Evolutionary conservation across 768 basidiomycete species (phyloP), one percentile per base, ranked within the genome.

Genomic region (Punctularia strigosozonata): DNA sequence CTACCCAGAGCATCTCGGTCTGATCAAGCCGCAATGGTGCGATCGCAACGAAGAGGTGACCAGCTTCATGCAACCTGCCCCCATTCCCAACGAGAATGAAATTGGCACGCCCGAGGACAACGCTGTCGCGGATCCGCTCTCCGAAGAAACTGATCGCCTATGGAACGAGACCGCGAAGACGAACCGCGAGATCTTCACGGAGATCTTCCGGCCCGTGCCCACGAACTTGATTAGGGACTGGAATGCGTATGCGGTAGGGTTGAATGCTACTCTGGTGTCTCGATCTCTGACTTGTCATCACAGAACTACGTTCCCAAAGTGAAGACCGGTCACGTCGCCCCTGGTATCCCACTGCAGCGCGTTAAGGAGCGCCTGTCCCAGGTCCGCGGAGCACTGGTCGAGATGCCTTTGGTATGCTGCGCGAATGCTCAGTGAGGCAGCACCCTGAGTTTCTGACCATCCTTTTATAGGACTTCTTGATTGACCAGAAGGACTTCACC

Each of bases 111-210:
- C 61, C 13, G 75, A 79, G 39, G 88, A 92, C 52, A 49, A 54
- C 3, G 55, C 69, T 2, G 87, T 97, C 12, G 75, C 77, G 5
- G 91, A 97, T 61, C 81, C 90, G 6, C 60, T 97, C 19, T 58
- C 73, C 3, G 72, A 78, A n/a, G 56, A 61, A 31, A 77, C 77
- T 15, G 48, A 72, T 5, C 43, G 62, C 6, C 59, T 90, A 5
- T 80, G 80, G 77, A 69, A 65, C 28, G 64, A 62, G 25, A 90
- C 84, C 0, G 91, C 89, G 14, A 66, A 69, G 43, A 71, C 60
- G 61, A 97, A 97, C 55, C 67, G 87, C 39, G 81, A 85, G 53
- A 69, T 91, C 40, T 94, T 89, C 49, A 79, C 82, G 4, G 85
- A 88, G 60, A 50, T 91, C 22, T 95, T 94, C 68, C 69, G 77